These are phyloP conservation scores for Silene noctiflora DNA, from an alignment of 179 eudicot genomes.

Conservation along the genomic window DNA sequence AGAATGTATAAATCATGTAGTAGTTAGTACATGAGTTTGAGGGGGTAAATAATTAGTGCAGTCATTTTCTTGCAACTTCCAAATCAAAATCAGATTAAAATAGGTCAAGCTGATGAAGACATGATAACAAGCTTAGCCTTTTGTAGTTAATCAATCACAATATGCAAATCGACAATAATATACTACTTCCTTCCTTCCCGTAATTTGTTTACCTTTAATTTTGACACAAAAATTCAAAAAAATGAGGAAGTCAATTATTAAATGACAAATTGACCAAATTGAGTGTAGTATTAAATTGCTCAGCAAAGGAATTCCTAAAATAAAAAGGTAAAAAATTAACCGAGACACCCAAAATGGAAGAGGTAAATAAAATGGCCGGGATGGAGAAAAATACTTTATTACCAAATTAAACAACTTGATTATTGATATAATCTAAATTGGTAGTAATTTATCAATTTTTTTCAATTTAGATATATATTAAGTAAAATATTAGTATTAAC, in stretches of 20 bases:
- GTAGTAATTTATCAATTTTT: not conserved
- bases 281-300: too few relatives aligned
- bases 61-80: constrained; percentile 15
- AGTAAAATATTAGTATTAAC: too few relatives aligned
- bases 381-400: too few relatives aligned
- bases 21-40: not conserved
- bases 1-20: not conserved
- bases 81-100: constrained; percentile 14
- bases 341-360: too few relatives aligned
- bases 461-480: not conserved
- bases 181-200: not conserved
- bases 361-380: too few relatives aligned
- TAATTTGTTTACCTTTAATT: too few relatives aligned
- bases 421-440: not conserved
- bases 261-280: too few relatives aligned
- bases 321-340: too few relatives aligned
- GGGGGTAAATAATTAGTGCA: not conserved
- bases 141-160: constrained; percentile 24
- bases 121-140: constrained; percentile 16
- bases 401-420: constrained; percentile 11
- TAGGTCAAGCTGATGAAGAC: constrained; percentile 27
- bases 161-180: not conserved
- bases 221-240: too few relatives aligned
- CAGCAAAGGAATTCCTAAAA: too few relatives aligned
- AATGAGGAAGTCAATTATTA: too few relatives aligned